Conservation (phyloP, 2,329 filamentous ascomycete genomes). For the Raffaelea deltoideospora region DNA sequence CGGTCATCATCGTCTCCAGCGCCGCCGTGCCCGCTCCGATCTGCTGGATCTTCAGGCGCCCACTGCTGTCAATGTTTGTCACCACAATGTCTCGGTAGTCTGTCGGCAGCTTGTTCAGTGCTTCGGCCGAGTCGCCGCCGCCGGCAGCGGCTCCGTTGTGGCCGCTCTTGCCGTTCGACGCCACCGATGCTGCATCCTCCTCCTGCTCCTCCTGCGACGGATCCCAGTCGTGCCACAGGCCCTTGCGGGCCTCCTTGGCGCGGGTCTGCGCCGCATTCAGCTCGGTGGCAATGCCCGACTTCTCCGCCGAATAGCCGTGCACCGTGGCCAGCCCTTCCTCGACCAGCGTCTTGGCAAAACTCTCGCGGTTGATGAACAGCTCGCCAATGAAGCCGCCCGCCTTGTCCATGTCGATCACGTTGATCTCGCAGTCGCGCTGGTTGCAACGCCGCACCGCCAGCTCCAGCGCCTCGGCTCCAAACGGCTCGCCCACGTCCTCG, state of each 20-base stretch:
- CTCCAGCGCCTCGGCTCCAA: conserved; percentile 87
- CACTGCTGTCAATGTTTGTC: conserved; percentile 73
- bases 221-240: conserved; percentile 88
- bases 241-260: conserved; percentile 79
- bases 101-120: conserved; percentile 47
- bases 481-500: conserved; percentile 75
- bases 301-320: conserved; percentile 90
- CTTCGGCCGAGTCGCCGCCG: conserved; percentile 26
- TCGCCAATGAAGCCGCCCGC: conserved; percentile 94
- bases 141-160: conserved; percentile 35
- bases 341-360: conserved; percentile 81
- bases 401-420: conserved; percentile 91
- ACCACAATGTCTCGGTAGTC: conserved; percentile 93
- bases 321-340: conserved; percentile 90
- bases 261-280: conserved; percentile 75
- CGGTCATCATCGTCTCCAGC: conserved; percentile 74
- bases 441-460: conserved; percentile 77
- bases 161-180: conserved; percentile 22
- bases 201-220: conserved; percentile 64
- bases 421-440: conserved; percentile 91
- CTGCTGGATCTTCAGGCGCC: conserved; percentile 79
- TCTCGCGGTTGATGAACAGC: conserved; percentile 86
- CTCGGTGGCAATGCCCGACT: conserved; percentile 77
- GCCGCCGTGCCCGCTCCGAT: conserved; percentile 75
- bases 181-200: conserved; percentile 16